Evolutionary conservation across 208 protist species (phyloP), one percentile per base, ranked within the genome.

Genomic region (Phytomonas sp.): DNA sequence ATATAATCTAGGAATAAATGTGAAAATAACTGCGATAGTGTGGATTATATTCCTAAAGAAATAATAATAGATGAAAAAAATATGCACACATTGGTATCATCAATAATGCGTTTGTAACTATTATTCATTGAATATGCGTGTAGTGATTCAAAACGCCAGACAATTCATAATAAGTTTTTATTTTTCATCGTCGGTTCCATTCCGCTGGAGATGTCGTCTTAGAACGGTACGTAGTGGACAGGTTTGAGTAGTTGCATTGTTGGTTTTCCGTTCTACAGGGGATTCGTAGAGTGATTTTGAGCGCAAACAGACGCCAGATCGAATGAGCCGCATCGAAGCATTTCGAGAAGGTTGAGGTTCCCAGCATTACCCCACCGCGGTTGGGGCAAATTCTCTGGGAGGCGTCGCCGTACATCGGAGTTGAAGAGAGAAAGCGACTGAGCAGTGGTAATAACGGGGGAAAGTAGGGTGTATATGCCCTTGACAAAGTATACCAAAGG

Each of bases 401-500:
- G 82, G 62, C 85, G 83, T 29, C 89, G 74, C 17, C 90, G 68
- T 28, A 95, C 77, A 33, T 89, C 84, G 1, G 85, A 84, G 70
- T 92, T 92, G n/a, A 95, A 82, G 64, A 95, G 70, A 7, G 87
- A 93, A 1, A 93, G 84, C 0, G 90, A 93, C 37, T 88, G 85
- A 29, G 81, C 71, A 3, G 87, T 95, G 53, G 80, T 84, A 53
- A 93, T 84, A 64, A 93, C 70, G 17, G 87, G 87, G 0, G 82
- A 92, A 1, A 93, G 65, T 17, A 95, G 67, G 4, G 83, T 88
- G 78, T 93, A 93, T 23, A 91, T 75, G 26, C 90, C 90, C 65
- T 95, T 95, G 36, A 80, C 87, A 69, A 95, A 92, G 67, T 93
- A 77, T 28, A 95, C 80, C 30, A 92, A 74, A n/a, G 87, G 90